phyloP scores from a whole-genome alignment of 2,329 filamentous ascomycete species.

The Fusarium hainanense region DNA sequence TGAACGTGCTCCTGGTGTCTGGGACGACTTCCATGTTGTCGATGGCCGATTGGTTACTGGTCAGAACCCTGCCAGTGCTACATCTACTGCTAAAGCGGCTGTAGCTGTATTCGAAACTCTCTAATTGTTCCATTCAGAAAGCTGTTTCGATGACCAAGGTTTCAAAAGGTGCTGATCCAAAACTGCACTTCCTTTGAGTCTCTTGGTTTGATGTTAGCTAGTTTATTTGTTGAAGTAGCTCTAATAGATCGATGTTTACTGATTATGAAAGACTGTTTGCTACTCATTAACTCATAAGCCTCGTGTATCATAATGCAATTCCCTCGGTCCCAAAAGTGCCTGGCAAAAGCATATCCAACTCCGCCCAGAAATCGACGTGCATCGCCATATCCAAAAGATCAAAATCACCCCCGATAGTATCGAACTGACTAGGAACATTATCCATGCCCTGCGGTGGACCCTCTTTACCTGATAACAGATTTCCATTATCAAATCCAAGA shows the following conservation, averaged over 20 bases:
- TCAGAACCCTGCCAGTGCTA: constrained; percentile 21
- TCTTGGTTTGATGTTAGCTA: neutral
- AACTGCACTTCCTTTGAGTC: neutral
- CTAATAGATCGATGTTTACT: rapidly evolving
- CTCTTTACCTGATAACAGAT: neutral
- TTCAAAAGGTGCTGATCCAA: too few relatives aligned
- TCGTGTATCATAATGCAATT: neutral
- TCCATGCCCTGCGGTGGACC: rapidly evolving
- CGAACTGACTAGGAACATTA: neutral
- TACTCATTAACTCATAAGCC: neutral
- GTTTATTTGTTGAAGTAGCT: rapidly evolving
- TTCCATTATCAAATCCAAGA: rapidly evolving
- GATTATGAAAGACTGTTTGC: neutral
- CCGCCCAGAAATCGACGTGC: constrained; percentile 22
- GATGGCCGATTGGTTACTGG: constrained; percentile 19
- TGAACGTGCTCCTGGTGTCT: constrained; percentile 5
- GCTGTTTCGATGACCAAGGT: neutral
- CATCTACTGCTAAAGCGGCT: constrained; percentile 8
- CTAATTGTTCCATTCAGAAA: neutral
- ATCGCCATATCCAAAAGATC: constrained; percentile 22
- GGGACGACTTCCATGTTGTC: constrained; percentile 18
- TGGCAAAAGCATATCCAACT: constrained; percentile 9
- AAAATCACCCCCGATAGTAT: neutral
- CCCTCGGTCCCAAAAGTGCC: neutral
- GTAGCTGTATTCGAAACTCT: constrained; percentile 3